Evolutionary conservation across 805 yeast species (phyloP).

Genomic region (Pichia californica): DNA sequence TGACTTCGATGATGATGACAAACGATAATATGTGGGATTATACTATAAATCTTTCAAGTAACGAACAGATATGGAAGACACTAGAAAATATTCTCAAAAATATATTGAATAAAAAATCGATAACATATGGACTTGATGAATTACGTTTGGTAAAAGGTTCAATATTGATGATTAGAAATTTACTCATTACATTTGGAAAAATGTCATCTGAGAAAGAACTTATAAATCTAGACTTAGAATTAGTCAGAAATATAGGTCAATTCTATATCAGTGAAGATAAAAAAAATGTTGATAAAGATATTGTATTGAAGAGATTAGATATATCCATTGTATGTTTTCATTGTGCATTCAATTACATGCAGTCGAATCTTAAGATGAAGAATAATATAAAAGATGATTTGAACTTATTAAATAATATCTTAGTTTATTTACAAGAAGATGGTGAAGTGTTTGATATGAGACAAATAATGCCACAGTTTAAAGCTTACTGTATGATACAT

Average conservation of each 20-base stretch:
- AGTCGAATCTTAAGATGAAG: not conserved
- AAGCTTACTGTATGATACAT: not conserved
- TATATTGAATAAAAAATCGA: not conserved
- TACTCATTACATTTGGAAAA: slow-evolving; percentile 2
- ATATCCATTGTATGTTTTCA: slow-evolving; percentile 10
- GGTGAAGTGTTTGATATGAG: slow-evolving; percentile 4
- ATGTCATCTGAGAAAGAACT: not conserved
- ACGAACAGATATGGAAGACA: not conserved
- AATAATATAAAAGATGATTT: not conserved
- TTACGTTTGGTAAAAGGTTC: slow-evolving; percentile 6
- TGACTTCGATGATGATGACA: slow-evolving; percentile 9
- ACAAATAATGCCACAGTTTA: slow-evolving; percentile 7
- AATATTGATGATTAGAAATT: slow-evolving; percentile 5
- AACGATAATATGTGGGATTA: slow-evolving; percentile 8
- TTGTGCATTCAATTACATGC: slow-evolving; percentile 6
- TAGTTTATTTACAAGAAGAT: not conserved
- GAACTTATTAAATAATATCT: not conserved
- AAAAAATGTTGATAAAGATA: not conserved
- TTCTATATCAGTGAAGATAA: too few relatives aligned
- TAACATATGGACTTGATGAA: not conserved
- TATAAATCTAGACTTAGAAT: not conserved
- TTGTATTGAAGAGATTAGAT: slow-evolving; percentile 1
- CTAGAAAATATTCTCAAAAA: not conserved
- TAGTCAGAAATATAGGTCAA: not conserved
- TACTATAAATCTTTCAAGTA: not conserved